phyloP scores from a whole-genome alignment of 1,139 yeast species.

The Taphrina flavorubra region DNA sequence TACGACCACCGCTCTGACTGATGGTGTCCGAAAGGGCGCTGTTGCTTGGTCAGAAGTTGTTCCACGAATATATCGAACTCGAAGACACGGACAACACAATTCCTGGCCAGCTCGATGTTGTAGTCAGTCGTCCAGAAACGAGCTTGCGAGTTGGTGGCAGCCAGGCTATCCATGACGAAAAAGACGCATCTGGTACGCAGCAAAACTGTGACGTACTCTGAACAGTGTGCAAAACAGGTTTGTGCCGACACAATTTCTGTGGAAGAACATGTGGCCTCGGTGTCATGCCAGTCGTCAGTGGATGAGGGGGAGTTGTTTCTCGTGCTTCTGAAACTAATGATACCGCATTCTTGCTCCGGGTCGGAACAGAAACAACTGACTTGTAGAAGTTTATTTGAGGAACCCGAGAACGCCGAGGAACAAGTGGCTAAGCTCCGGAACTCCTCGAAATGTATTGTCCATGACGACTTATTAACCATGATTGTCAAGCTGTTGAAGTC shows the following conservation, averaged over 20 bases:
- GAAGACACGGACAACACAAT: not conserved
- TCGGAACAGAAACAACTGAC: not conserved
- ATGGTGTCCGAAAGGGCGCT: constrained; percentile 3
- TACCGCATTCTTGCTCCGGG: not conserved
- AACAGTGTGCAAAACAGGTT: constrained; percentile 6
- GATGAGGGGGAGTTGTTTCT: not conserved
- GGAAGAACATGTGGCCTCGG: not conserved
- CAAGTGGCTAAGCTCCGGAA: not conserved
- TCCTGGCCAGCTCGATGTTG: not conserved
- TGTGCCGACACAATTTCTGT: not conserved
- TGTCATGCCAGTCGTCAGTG: not conserved
- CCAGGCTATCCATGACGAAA: not conserved
- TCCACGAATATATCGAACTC: constrained; percentile 21
- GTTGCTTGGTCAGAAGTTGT: constrained; percentile 3
- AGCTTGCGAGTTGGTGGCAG: not conserved
- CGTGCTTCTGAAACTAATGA: not conserved
- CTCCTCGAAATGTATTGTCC: constrained; percentile 3
- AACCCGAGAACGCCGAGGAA: constrained; percentile 1
- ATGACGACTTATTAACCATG: not conserved
- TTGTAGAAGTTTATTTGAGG: not conserved
- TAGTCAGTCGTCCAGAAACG: constrained; percentile 6
- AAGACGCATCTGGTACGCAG: constrained; percentile 18
- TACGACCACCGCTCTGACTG: constrained; percentile 9
- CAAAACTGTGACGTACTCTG: constrained; percentile 11
- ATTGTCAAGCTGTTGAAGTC: not conserved